A percentile compares a stretch with the other conserved stretches of the same genome.
Conservation (phyloP, 768 basidiomycete species). For the Thelephora ganbajun region DNA sequence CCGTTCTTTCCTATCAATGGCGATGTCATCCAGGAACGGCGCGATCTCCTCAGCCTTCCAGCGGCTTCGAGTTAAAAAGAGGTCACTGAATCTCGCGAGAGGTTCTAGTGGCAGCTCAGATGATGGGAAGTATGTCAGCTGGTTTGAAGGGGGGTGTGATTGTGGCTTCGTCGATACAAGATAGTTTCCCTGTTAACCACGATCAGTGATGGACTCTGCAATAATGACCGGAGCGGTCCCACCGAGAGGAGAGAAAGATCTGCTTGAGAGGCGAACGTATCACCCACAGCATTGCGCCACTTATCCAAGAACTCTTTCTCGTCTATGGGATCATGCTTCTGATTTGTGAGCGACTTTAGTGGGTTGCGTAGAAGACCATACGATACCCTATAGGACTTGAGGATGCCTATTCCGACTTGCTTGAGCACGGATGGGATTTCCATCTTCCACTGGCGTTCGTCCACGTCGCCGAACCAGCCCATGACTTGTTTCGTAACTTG, state of each 20-base stretch:
- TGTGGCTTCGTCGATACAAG: conserved; percentile 29
- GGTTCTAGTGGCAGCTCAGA: conserved; percentile 67
- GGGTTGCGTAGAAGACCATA: neutral
- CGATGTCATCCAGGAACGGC: conserved; percentile 73
- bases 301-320: conserved; percentile 40
- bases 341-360: neutral
- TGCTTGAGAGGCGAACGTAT: conserved; percentile 54
- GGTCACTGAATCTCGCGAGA: conserved; percentile 67
- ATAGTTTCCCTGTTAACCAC: conserved; percentile 54
- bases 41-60: conserved; percentile 74
- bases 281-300: conserved; percentile 70
- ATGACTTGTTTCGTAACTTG: conserved; percentile 56
- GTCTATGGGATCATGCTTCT: conserved; percentile 44
- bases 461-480: conserved; percentile 65
- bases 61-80: conserved; percentile 67
- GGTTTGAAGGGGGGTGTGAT: conserved; percentile 16
- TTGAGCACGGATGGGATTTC: conserved; percentile 45
- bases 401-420: conserved; percentile 66
- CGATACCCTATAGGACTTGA: conserved; percentile 45
- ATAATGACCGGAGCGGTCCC: conserved; percentile 10
- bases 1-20: conserved; percentile 71
- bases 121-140: conserved; percentile 63
- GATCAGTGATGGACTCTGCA: neutral
- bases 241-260: conserved; percentile 60
- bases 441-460: conserved; percentile 43